A percentile compares a stretch with the other conserved stretches of the same genome.
These are phyloP conservation scores for Boletus rubroflammeus DNA, from an alignment of 768 basidiomycete genomes.

Conservation along the genomic window DNA sequence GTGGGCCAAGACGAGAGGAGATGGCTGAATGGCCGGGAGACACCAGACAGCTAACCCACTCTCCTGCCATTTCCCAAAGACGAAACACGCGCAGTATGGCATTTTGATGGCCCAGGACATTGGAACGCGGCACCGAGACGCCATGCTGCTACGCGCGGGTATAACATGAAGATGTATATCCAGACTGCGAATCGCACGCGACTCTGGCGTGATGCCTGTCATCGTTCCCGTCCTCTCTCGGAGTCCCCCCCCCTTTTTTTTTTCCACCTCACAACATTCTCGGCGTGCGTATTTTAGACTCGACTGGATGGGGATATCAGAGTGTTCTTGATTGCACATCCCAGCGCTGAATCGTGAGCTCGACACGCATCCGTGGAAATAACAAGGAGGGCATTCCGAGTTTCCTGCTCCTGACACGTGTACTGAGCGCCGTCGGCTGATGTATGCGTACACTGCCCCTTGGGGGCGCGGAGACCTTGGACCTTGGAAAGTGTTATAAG, in stretches of 20 bases:
- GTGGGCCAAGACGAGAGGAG: not conserved
- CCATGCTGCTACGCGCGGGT: not conserved
- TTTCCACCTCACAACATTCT: not conserved
- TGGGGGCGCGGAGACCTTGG: not conserved
- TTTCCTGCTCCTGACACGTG: constrained; percentile 7
- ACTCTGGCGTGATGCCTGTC: constrained; percentile 4
- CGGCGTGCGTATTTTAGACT: not conserved
- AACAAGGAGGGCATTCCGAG: constrained; percentile 8
- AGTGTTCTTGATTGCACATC: constrained; percentile 1
- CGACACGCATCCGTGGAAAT: not conserved
- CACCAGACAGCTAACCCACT: not conserved
- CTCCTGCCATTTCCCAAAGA: not conserved
- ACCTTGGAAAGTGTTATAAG: constrained; percentile 8
- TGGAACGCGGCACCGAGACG: not conserved
- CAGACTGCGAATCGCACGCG: constrained; percentile 8
- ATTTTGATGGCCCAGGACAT: not conserved
- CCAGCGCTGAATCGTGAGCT: not conserved
- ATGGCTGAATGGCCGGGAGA: not conserved
- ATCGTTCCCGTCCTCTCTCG: not conserved
- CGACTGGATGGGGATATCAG: not conserved
- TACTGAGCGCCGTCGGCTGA: constrained; percentile 5
- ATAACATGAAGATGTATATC: not conserved
- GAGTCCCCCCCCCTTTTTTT: not conserved
- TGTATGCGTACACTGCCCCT: not conserved
- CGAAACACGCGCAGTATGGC: not conserved